Evolutionary conservation across 768 basidiomycete genomes (phyloP).

Genomic region (Filobasidium floriforme): DNA sequence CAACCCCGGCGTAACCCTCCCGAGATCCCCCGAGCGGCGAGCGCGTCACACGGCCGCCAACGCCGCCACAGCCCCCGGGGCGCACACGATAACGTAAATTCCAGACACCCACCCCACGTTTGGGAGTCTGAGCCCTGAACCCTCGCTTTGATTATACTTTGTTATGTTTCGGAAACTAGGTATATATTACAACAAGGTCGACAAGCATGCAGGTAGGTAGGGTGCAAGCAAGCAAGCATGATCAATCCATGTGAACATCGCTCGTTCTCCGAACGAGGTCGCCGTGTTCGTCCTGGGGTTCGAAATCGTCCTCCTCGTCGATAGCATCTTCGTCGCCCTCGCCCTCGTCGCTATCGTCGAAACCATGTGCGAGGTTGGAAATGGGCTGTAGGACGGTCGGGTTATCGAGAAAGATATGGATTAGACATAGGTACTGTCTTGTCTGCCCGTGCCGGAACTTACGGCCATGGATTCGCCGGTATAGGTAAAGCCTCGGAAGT

Average conservation of each 20-base stretch:
- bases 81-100: no score
- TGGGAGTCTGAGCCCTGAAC: no score
- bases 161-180: no score
- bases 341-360: conserved; percentile 31
- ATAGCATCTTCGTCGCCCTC: conserved; percentile 47
- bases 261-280: conserved; percentile 40
- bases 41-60: no score
- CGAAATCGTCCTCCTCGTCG: conserved; percentile 52
- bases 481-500: conserved; percentile 82
- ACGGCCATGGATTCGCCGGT: conserved; percentile 47
- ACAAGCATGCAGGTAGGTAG: background rate
- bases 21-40: no score
- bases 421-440: background rate
- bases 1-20: no score
- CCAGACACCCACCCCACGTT: no score
- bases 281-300: conserved; percentile 34
- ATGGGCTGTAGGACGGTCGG: conserved; percentile 26
- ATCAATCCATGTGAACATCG: conserved; percentile 41
- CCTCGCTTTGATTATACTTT: no score
- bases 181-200: background rate
- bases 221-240: background rate
- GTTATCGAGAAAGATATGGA: background rate
- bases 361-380: conserved; percentile 30
- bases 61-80: no score
- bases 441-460: background rate